Percentiles rank a stretch among this genome's conserved stretches.
These are phyloP conservation scores for Cicer yamashitae DNA, from an alignment of 306 rosid species.

Conservation along the genomic window DNA sequence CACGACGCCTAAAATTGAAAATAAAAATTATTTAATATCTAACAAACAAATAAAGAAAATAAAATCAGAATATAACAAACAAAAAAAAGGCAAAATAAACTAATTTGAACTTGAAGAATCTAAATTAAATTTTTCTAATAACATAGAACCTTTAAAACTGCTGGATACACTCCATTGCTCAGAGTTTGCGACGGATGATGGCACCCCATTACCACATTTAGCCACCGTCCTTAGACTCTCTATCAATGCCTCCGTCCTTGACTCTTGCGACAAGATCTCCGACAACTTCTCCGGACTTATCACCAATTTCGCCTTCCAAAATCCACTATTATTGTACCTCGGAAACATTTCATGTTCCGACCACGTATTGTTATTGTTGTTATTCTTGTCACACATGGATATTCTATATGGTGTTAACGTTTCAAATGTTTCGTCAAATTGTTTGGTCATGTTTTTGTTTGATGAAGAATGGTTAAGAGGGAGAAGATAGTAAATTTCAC, in stretches of 20 bases:
- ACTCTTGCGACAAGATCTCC: conserved; percentile 72
- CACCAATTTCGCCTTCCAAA: conserved; percentile 88
- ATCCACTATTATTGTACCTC: conserved; percentile 63
- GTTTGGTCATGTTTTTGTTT: neutral
- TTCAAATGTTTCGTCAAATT: conserved; percentile 14
- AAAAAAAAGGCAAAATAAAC: neutral
- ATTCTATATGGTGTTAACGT: conserved; percentile 69
- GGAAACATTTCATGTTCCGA: conserved; percentile 65
- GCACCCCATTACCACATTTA: conserved; percentile 62
- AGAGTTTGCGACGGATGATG: conserved; percentile 58
- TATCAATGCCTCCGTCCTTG: conserved; percentile 73
- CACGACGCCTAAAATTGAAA: neutral
- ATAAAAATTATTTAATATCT: neutral
- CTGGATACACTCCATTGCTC: conserved; percentile 77
- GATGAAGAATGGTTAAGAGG: conserved; percentile 56
- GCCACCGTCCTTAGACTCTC: conserved; percentile 86
- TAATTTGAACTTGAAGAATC: conserved; percentile 22
- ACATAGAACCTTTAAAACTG: conserved; percentile 59
- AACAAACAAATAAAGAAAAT: neutral
- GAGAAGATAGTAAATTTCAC: conserved; percentile 69
- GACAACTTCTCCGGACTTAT: conserved; percentile 76
- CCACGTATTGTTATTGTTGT: conserved; percentile 14
- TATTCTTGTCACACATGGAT: conserved; percentile 52
- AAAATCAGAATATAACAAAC: neutral
- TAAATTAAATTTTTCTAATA: conserved; percentile 30